Evolutionary conservation across 495 filamentous ascomycete genomes (phyloP).

Genomic region (Sordaria brevicollis): DNA sequence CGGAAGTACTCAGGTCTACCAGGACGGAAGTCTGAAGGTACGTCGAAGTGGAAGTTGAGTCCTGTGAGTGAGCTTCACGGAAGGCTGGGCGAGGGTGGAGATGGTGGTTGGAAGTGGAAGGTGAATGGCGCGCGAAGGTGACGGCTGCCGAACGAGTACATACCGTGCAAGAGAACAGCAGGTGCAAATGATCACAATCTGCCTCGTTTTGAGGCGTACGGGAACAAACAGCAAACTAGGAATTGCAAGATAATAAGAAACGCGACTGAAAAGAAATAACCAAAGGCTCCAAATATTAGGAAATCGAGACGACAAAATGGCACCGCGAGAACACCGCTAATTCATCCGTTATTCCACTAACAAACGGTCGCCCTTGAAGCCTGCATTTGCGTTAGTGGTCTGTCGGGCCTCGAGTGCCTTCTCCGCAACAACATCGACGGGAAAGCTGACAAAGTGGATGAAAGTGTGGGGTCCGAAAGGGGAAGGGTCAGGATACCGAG

Average conservation of each 20-base stretch:
- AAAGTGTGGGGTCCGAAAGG: not conserved
- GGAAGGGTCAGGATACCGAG: not conserved
- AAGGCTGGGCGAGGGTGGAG: not conserved
- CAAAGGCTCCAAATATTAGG: not conserved
- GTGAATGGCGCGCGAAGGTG: not conserved
- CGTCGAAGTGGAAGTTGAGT: not conserved
- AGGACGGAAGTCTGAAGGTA: not conserved
- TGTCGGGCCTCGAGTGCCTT: not conserved
- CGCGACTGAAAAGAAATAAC: not conserved
- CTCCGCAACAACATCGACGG: not conserved
- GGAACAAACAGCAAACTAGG: not conserved
- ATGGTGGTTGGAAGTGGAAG: not conserved
- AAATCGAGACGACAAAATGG: not conserved
- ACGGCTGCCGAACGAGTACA: not conserved
- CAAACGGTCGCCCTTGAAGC: not conserved
- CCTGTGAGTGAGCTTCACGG: not conserved
- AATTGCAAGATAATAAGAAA: too few relatives aligned
- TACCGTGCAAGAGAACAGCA: not conserved
- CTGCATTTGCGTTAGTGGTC: not conserved
- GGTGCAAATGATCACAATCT: not conserved
- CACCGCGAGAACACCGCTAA: not conserved
- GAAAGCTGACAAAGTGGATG: not conserved
- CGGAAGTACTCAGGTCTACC: not conserved
- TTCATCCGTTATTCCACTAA: not conserved
- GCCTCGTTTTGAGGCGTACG: not conserved